A percentile compares a stretch with the other conserved stretches of the same genome.
Conservation (phyloP, 1,284 basidiomycete species). For the Microbotryum scabiosae region DNA sequence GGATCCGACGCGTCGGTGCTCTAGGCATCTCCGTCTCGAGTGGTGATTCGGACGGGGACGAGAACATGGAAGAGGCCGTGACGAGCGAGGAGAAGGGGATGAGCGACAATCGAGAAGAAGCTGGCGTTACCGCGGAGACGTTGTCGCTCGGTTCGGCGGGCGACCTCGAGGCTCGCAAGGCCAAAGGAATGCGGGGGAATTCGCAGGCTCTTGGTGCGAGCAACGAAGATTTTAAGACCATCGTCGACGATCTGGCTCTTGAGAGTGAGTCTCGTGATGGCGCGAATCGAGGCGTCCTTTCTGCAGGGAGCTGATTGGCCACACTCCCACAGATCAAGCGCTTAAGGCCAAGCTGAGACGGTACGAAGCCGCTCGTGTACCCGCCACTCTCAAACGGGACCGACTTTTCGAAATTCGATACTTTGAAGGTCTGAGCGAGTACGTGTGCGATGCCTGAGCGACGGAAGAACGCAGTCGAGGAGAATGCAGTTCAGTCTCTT, state of each 20-base stretch:
- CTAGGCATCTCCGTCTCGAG: conserved; percentile 26
- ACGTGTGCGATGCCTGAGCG: too few species aligned
- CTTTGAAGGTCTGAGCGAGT: conserved; percentile 11
- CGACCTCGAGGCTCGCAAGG: background rate
- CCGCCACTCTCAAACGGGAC: conserved; percentile 19
- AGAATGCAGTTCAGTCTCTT: too few species aligned
- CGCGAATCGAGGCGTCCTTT: background rate
- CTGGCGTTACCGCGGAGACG: conserved; percentile 4
- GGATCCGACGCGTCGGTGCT: conserved; percentile 20
- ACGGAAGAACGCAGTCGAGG: too few species aligned
- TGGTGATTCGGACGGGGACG: background rate
- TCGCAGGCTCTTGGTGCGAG: background rate
- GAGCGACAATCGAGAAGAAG: conserved; percentile 11
- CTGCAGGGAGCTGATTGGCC: background rate
- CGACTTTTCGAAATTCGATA: conserved; percentile 28
- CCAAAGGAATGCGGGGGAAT: background rate
- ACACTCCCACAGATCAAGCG: conserved; percentile 8
- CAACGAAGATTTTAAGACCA: conserved; percentile 8
- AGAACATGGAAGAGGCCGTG: background rate
- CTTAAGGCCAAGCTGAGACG: conserved; percentile 18
- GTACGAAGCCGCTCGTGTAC: conserved; percentile 19
- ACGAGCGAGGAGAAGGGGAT: background rate
- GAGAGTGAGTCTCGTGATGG: conserved; percentile 15
- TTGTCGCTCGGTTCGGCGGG: background rate
- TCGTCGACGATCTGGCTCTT: conserved; percentile 25